Conservation (phyloP, 1,139 yeast genomes). For the Barnettozyma hawaiiensis region DNA sequence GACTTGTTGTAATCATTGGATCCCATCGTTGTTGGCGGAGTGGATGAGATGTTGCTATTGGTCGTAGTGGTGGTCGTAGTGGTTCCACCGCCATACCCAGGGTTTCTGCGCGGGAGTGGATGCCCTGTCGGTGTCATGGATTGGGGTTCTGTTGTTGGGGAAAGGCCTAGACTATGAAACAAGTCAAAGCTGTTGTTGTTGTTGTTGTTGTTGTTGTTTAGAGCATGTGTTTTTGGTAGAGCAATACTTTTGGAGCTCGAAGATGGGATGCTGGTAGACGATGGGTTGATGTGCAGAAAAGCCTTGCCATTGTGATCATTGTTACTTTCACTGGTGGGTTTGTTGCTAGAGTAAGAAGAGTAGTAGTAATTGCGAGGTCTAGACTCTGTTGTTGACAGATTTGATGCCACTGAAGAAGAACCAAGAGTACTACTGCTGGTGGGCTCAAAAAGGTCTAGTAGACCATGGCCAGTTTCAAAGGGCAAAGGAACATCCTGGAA, state of each 20-base stretch:
- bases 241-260: background rate
- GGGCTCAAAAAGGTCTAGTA: conserved; percentile 33
- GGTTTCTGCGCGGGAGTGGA: background rate
- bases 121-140: conserved; percentile 6
- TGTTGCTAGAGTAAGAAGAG: background rate
- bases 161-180: conserved; percentile 9
- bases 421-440: no score
- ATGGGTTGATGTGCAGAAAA: background rate
- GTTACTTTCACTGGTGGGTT: background rate
- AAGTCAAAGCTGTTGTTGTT: conserved; percentile 9
- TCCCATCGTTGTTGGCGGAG: background rate
- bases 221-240: background rate
- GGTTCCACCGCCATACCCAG: background rate
- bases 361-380: background rate
- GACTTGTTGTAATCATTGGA: conserved; percentile 1
- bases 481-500: conserved; percentile 30
- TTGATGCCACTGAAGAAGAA: background rate
- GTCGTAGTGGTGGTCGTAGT: no score
- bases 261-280: conserved; percentile 1
- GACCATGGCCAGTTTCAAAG: conserved; percentile 33
- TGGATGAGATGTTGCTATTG: conserved; percentile 1
- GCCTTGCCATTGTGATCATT: background rate
- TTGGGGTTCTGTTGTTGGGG: conserved; percentile 10
- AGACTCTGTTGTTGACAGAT: background rate
- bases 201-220: conserved; percentile 5